Percentiles rank a stretch among this genome's conserved stretches.
Evolutionary conservation across 305 asterid genomes (phyloP).

Genomic region (Fraxinus paxiana): DNA sequence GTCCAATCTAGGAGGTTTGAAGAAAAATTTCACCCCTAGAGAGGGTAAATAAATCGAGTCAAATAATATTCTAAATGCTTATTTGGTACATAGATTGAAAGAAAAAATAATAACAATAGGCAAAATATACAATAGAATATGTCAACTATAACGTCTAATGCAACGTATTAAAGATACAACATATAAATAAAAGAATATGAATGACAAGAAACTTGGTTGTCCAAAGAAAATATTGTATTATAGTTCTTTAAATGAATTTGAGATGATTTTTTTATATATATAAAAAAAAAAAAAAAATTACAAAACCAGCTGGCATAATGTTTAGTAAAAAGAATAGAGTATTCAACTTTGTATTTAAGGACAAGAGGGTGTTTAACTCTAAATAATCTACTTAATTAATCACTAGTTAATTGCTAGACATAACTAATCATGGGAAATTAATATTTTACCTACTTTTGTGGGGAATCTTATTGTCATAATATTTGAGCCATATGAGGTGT

Average conservation of each 20-base stretch:
- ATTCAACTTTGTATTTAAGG: background rate
- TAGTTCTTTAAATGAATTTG: background rate
- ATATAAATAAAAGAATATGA: background rate
- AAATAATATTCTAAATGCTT: too few relatives aligned
- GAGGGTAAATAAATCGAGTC: background rate
- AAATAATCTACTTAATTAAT: constrained; percentile 1
- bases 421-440: constrained; percentile 3
- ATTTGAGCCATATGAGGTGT: background rate
- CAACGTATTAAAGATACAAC: background rate
- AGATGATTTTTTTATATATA: background rate
- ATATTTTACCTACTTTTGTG: background rate
- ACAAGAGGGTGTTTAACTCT: background rate
- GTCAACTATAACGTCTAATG: background rate
- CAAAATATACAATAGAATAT: background rate
- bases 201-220: background rate
- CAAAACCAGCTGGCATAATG: background rate
- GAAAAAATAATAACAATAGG: background rate
- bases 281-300: background rate
- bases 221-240: background rate
- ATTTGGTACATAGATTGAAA: background rate
- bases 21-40: background rate
- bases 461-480: background rate
- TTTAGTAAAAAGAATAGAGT: background rate
- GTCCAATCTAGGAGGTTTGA: background rate
- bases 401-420: background rate